Evolutionary conservation across 805 yeast genomes (phyloP).

Genomic region (Trichomonascus vanleenenianus): DNA sequence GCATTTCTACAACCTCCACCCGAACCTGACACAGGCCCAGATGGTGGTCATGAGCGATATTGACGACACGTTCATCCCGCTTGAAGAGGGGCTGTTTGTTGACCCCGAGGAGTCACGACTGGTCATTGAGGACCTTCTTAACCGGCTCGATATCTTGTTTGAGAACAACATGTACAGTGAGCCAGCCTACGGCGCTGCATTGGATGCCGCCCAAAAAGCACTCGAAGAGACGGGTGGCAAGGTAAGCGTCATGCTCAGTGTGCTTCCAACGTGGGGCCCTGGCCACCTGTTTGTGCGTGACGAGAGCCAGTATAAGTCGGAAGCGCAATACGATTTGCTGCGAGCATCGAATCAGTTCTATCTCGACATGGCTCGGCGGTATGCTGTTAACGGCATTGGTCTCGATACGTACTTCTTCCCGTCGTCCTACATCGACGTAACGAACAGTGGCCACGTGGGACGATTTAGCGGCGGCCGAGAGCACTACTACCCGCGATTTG

Average conservation of each 20-base stretch:
- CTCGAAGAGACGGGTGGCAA: constrained; percentile 66
- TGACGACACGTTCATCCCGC: constrained; percentile 76
- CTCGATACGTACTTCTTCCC: constrained; percentile 70
- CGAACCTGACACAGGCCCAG: constrained; percentile 47
- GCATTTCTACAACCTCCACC: constrained; percentile 62
- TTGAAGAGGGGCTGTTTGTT: constrained; percentile 65
- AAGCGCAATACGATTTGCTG: constrained; percentile 44
- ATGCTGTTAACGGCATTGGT: constrained; percentile 54
- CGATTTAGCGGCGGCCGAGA: constrained; percentile 64
- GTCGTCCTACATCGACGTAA: constrained; percentile 57
- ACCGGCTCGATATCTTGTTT: constrained; percentile 44
- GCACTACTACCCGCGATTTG: constrained; percentile 59
- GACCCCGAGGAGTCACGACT: constrained; percentile 61
- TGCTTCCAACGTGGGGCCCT: constrained; percentile 74
- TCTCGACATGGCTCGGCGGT: constrained; percentile 48
- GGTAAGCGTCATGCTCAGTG: constrained; percentile 56
- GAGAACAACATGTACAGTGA: constrained; percentile 40
- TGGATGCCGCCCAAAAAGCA: constrained; percentile 58
- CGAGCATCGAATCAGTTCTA: constrained; percentile 58
- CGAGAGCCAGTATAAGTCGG: constrained; percentile 26
- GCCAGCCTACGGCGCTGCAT: constrained; percentile 73
- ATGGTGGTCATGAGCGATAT: constrained; percentile 60
- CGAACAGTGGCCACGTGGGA: constrained; percentile 61
- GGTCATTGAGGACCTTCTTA: constrained; percentile 61
- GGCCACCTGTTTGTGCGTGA: constrained; percentile 42